Conservation (phyloP, 306 rosid genomes). For the Malus domestica region DNA sequence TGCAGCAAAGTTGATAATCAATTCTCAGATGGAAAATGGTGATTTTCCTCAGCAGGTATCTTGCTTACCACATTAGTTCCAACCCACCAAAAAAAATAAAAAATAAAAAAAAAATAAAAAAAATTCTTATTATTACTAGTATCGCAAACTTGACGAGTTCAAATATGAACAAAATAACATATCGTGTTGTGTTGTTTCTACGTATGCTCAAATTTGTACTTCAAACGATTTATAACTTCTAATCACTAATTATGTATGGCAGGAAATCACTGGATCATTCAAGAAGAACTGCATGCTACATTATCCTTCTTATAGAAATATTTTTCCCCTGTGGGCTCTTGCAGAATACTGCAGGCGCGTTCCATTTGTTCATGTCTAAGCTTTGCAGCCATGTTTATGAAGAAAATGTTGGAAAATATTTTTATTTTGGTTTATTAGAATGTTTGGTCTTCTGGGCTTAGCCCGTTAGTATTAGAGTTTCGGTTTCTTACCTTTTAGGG, state of each 20-base stretch:
- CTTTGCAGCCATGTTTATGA: too few species aligned
- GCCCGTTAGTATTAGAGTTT: too few species aligned
- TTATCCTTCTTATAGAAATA: constrained; percentile 53
- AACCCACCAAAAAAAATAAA: too few species aligned
- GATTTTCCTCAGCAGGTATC: constrained; percentile 65
- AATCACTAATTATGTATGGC: not conserved
- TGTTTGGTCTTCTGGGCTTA: too few species aligned
- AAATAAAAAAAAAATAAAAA: too few species aligned
- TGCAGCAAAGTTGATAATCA: constrained; percentile 48
- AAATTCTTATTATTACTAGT: too few species aligned
- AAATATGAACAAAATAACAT: not conserved
- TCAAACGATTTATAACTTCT: too few species aligned
- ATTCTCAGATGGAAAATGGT: constrained; percentile 51
- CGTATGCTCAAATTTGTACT: too few species aligned
- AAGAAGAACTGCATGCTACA: constrained; percentile 56
- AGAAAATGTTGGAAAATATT: too few species aligned
- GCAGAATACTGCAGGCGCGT: constrained; percentile 48
- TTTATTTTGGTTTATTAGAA: too few species aligned
- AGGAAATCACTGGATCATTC: constrained; percentile 55
- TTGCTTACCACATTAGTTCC: not conserved
- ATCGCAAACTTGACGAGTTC: too few species aligned
- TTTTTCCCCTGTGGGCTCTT: constrained; percentile 57
- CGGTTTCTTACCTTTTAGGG: too few species aligned
- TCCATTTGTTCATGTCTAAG: not conserved
- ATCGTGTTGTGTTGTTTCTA: not conserved